Conservation (phyloP, 1,284 basidiomycete genomes). For the Inonotus hispidus region DNA sequence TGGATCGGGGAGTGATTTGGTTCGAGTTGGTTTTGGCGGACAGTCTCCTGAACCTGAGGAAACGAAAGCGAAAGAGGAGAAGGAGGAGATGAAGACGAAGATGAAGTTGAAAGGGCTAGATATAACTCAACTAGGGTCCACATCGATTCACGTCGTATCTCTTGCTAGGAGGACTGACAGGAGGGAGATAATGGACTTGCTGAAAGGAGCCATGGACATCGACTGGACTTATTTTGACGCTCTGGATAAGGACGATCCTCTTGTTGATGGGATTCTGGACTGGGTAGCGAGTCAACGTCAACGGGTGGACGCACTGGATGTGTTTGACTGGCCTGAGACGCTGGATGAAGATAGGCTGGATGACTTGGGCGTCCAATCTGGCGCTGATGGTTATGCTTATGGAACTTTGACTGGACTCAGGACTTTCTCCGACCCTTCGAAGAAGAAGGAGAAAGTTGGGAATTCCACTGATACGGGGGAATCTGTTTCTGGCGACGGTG, state of each 20-base stretch:
- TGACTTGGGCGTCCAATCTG: not conserved
- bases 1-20: too few relatives aligned
- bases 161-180: slow-evolving; percentile 48
- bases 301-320: slow-evolving; percentile 24
- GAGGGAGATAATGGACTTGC: slow-evolving; percentile 46
- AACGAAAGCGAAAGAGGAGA: too few relatives aligned
- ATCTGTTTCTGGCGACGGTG: not conserved
- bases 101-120: slow-evolving; percentile 23
- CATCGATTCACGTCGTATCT: slow-evolving; percentile 53
- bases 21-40: not conserved
- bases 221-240: slow-evolving; percentile 54
- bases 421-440: too few relatives aligned
- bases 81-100: too few relatives aligned
- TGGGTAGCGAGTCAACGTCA: slow-evolving; percentile 35
- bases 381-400: not conserved
- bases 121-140: slow-evolving; percentile 21
- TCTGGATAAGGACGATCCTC: slow-evolving; percentile 31
- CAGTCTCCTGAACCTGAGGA: not conserved
- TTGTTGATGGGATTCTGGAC: slow-evolving; percentile 37
- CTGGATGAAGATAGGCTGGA: not conserved
- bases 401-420: too few relatives aligned
- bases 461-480: not conserved
- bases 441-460: too few relatives aligned
- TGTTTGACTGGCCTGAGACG: slow-evolving; percentile 11
- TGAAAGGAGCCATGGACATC: slow-evolving; percentile 40